phyloP scores from a whole-genome alignment of 345 rosid genomes.

The Atalantia buxifolia region DNA sequence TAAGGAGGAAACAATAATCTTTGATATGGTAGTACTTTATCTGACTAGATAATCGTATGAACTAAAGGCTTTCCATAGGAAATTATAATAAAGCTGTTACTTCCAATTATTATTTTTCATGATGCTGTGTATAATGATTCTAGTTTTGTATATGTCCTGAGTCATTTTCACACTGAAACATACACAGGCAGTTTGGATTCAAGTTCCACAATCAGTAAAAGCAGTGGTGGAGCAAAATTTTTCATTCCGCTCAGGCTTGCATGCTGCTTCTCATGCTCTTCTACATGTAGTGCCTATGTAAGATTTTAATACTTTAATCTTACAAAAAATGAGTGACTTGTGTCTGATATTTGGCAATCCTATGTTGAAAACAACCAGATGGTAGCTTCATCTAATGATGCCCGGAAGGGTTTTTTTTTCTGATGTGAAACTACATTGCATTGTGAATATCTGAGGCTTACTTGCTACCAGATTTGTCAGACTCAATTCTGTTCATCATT shows the following conservation, averaged over 20 bases:
- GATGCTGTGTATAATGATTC: background rate
- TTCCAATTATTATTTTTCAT: background rate
- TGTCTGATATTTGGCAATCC: background rate
- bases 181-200: constrained; percentile 88
- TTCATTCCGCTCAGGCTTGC: constrained; percentile 69
- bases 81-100: background rate
- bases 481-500: background rate
- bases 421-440: background rate
- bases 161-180: background rate
- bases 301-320: constrained; percentile 18
- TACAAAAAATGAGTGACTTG: background rate
- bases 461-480: background rate
- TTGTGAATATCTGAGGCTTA: background rate
- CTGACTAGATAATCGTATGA: constrained; percentile 72
- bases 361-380: background rate
- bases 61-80: constrained; percentile 49
- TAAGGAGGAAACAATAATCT: constrained; percentile 43
- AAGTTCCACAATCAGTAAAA: constrained; percentile 60
- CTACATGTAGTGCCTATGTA: constrained; percentile 77
- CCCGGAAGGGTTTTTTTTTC: background rate
- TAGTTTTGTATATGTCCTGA: background rate
- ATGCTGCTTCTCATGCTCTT: constrained; percentile 93
- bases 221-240: constrained; percentile 38
- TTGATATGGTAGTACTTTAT: constrained; percentile 51
- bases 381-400: background rate